A percentile compares a stretch with the other conserved stretches of the same genome.
phyloP scores from a whole-genome alignment of 495 filamentous ascomycete species.

The Trichoderma gamsii region DNA sequence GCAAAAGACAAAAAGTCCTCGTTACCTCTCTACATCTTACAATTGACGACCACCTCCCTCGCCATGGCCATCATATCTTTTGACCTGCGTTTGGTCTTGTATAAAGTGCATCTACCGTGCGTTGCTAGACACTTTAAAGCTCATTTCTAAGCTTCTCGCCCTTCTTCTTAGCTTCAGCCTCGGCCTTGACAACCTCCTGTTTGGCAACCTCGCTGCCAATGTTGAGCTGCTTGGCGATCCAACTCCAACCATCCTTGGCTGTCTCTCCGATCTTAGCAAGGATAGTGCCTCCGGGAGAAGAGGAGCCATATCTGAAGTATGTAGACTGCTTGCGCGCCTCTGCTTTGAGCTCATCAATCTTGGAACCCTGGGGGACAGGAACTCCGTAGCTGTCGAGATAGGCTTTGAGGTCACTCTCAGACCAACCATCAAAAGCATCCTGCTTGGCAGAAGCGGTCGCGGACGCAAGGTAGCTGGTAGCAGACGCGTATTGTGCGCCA shows the following conservation, averaged over 20 bases:
- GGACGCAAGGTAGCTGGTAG: slow-evolving; percentile 63
- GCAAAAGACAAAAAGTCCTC: neutral
- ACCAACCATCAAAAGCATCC: slow-evolving; percentile 71
- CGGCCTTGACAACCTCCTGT: slow-evolving; percentile 40
- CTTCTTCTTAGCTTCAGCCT: slow-evolving; percentile 31
- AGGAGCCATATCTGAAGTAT: slow-evolving; percentile 74
- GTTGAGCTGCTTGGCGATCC: slow-evolving; percentile 54
- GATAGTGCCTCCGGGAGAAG: slow-evolving; percentile 56
- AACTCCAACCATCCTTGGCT: slow-evolving; percentile 47
- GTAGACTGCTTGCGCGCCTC: slow-evolving; percentile 65
- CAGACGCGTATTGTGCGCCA: slow-evolving; percentile 62
- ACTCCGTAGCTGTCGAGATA: slow-evolving; percentile 80
- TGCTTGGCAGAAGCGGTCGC: slow-evolving; percentile 67
- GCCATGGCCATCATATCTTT: neutral
- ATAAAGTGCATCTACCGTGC: neutral
- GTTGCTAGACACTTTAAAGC: neutral
- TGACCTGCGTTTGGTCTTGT: neutral
- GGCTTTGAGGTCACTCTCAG: slow-evolving; percentile 67
- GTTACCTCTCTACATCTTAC: neutral
- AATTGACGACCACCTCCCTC: neutral
- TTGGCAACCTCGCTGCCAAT: slow-evolving; percentile 59
- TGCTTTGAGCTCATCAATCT: slow-evolving; percentile 55
- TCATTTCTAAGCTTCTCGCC: neutral
- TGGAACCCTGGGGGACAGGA: slow-evolving; percentile 45
- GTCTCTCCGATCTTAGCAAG: slow-evolving; percentile 56